Percentiles rank a stretch among this genome's conserved stretches.
Conservation (phyloP, 352 stramenopile genomes). For the Globisporangium perplexum region DNA sequence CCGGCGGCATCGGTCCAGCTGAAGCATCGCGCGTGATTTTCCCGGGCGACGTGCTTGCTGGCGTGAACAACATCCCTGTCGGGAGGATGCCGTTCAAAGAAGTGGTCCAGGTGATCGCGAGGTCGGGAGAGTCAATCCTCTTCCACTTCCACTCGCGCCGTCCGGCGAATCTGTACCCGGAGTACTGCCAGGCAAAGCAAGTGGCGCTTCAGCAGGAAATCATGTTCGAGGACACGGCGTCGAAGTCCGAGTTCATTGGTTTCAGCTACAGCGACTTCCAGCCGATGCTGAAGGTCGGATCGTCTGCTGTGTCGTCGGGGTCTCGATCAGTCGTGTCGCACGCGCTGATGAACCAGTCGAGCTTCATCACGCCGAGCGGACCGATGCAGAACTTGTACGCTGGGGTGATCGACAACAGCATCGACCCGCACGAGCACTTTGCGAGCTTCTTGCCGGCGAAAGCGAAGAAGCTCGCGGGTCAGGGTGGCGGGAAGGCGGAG, state of each 20-base stretch:
- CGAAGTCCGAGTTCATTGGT: conserved; percentile 46
- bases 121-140: conserved; percentile 53
- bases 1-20: conserved; percentile 68
- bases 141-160: conserved; percentile 83
- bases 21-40: conserved; percentile 73
- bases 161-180: conserved; percentile 56
- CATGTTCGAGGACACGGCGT: conserved; percentile 28
- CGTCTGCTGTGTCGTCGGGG: conserved; percentile 3
- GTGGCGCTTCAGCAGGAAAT: conserved; percentile 37
- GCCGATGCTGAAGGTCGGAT: conserved; percentile 55
- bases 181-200: conserved; percentile 56
- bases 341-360: conserved; percentile 36
- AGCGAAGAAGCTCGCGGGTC: conserved; percentile 11
- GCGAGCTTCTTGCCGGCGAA: conserved; percentile 75
- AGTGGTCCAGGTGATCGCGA: conserved; percentile 65
- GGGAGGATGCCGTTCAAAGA: conserved; percentile 62
- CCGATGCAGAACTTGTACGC: conserved; percentile 87
- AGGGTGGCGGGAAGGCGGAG: conserved; percentile 7
- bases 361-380: conserved; percentile 70
- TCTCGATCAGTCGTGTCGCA: conserved; percentile 14
- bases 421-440: conserved; percentile 87
- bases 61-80: conserved; percentile 69
- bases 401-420: conserved; percentile 85
- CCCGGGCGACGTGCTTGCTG: conserved; percentile 64
- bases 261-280: conserved; percentile 73